Evolutionary conservation across 345 rosid species (phyloP).

Genomic region (Lepidium sativum): DNA sequence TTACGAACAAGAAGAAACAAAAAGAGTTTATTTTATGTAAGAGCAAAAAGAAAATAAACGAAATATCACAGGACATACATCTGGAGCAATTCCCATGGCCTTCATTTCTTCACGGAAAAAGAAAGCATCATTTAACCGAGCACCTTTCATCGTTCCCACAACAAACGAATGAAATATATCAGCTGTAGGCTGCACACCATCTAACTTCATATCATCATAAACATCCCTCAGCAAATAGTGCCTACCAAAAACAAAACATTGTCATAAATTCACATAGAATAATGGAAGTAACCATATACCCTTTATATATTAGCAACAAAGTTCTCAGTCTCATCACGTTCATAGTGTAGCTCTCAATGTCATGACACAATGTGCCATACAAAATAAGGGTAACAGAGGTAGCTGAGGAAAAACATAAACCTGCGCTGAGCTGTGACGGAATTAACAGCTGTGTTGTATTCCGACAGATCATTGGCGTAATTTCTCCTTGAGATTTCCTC

Average conservation of each 20-base stretch:
- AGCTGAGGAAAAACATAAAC: constrained; percentile 21
- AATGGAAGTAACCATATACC: neutral
- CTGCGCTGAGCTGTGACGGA: constrained; percentile 62
- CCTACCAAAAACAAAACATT: constrained; percentile 26
- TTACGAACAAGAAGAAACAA: neutral
- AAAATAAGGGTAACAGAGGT: neutral
- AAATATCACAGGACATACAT: constrained; percentile 41
- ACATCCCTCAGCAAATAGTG: constrained; percentile 64
- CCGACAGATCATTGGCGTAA: constrained; percentile 64
- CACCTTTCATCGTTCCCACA: constrained; percentile 80
- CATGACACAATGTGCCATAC: neutral
- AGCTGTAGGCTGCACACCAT: constrained; percentile 80
- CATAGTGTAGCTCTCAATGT: neutral
- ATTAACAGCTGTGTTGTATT: constrained; percentile 63
- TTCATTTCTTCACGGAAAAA: constrained; percentile 87
- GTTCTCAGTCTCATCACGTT: neutral
- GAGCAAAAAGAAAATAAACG: neutral
- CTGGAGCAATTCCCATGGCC: constrained; percentile 82
- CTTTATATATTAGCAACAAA: neutral
- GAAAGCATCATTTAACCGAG: constrained; percentile 76
- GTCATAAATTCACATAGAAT: neutral
- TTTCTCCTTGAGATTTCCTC: constrained; percentile 55
- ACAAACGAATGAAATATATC: constrained; percentile 72
- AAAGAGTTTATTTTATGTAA: neutral
- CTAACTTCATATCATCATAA: constrained; percentile 86